Percentiles rank a stretch among this genome's conserved stretches.
These are phyloP conservation scores for Protea cynaroides DNA, from an alignment of 164 flowering plant genomes.

Conservation along the genomic window DNA sequence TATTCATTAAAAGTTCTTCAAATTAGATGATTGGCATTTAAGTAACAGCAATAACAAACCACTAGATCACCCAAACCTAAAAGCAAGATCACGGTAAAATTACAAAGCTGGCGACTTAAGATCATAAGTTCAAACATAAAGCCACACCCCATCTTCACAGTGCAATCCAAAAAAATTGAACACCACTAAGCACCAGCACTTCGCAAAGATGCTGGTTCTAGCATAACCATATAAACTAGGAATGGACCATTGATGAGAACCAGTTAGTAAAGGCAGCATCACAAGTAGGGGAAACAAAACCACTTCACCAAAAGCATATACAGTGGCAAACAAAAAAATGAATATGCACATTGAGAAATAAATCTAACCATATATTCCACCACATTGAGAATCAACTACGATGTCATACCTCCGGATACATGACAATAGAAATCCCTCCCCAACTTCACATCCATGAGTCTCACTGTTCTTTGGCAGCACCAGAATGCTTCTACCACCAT, in stretches of 20 bases:
- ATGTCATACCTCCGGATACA: constrained; percentile 65
- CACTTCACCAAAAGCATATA: too few species aligned
- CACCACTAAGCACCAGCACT: not conserved
- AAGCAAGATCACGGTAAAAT: too few species aligned
- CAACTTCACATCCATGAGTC: constrained; percentile 63
- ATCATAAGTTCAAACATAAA: not conserved
- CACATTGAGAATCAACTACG: too few species aligned
- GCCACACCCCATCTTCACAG: too few species aligned
- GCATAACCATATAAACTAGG: not conserved
- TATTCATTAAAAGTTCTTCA: too few species aligned
- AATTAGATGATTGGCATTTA: too few species aligned
- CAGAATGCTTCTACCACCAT: constrained; percentile 52
- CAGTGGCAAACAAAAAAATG: too few species aligned
- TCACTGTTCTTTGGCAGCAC: constrained; percentile 54
- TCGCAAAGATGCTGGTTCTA: not conserved
- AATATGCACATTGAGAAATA: not conserved
- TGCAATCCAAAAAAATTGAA: not conserved
- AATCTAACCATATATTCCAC: not conserved
- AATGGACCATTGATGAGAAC: not conserved
- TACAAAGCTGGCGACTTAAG: too few species aligned
- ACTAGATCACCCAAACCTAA: too few species aligned
- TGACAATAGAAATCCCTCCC: constrained; percentile 79
- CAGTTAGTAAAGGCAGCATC: not conserved
- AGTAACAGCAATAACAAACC: too few species aligned
- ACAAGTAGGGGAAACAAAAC: too few species aligned